Percentiles rank a stretch among this genome's conserved stretches.
phyloP scores from a whole-genome alignment of 108 stramenopile species.

The Cyclostephanos tholiformis region DNA sequence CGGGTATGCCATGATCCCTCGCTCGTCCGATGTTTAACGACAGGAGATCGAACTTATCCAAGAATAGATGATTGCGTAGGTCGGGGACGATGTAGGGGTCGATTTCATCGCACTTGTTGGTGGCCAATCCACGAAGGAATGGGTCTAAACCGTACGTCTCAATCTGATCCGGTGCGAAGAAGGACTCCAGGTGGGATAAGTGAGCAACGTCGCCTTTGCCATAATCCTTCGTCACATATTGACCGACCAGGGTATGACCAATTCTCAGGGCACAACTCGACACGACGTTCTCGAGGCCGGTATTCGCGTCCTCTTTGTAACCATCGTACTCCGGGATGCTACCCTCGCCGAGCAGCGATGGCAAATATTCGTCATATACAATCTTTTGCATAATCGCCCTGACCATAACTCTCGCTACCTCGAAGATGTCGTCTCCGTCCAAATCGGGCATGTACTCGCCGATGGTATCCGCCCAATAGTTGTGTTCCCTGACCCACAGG shows the following conservation, averaged over 20 bases:
- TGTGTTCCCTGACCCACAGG: slow-evolving; percentile 50
- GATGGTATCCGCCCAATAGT: slow-evolving; percentile 35
- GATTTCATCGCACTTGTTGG: slow-evolving; percentile 27
- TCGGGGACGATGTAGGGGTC: slow-evolving; percentile 35
- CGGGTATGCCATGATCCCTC: slow-evolving; percentile 45
- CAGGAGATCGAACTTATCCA: slow-evolving; percentile 31
- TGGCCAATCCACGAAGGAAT: slow-evolving; percentile 33
- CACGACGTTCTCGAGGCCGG: slow-evolving; percentile 42
- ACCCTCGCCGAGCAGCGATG: slow-evolving; percentile 41
- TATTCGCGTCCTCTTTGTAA: slow-evolving; percentile 23
- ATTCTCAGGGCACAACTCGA: slow-evolving; percentile 36
- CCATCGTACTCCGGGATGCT: slow-evolving; percentile 42
- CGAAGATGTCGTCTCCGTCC: slow-evolving; percentile 31
- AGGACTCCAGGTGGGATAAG: slow-evolving; percentile 11
- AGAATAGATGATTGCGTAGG: slow-evolving; percentile 33
- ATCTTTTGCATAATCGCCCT: slow-evolving; percentile 47
- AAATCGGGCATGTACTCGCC: neutral
- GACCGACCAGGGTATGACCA: slow-evolving; percentile 51
- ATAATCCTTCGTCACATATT: slow-evolving; percentile 13
- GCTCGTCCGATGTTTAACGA: slow-evolving; percentile 29
- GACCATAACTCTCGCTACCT: slow-evolving; percentile 30
- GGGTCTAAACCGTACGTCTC: slow-evolving; percentile 23
- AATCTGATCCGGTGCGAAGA: slow-evolving; percentile 23
- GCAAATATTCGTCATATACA: slow-evolving; percentile 43
- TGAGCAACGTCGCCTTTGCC: slow-evolving; percentile 9